phyloP scores from a whole-genome alignment of 257 asterid genomes.

The Solanum tarijense region DNA sequence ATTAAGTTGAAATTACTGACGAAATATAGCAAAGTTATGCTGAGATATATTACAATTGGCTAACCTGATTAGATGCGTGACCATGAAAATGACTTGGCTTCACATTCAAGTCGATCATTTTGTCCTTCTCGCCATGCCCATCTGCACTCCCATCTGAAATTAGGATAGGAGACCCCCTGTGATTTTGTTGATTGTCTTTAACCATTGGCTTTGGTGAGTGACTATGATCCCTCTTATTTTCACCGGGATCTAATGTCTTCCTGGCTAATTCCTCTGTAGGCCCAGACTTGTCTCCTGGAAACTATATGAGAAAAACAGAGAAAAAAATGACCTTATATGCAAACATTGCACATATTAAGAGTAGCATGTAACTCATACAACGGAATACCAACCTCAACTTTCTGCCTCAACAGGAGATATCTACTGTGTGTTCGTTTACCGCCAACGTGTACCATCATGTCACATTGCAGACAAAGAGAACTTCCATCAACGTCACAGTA shows the following conservation, averaged over 20 bases:
- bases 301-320: slow-evolving; percentile 33
- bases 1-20: not conserved
- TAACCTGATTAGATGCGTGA: slow-evolving; percentile 28
- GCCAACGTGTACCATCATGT: slow-evolving; percentile 83
- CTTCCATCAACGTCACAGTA: slow-evolving; percentile 92
- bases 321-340: not conserved
- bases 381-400: slow-evolving; percentile 71
- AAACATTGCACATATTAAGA: not conserved
- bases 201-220: slow-evolving; percentile 13
- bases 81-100: slow-evolving; percentile 54
- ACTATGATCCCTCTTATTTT: slow-evolving; percentile 25
- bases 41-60: not conserved
- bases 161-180: slow-evolving; percentile 21
- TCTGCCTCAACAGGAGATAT: slow-evolving; percentile 83
- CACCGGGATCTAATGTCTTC: slow-evolving; percentile 26
- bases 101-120: slow-evolving; percentile 77
- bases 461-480: slow-evolving; percentile 92
- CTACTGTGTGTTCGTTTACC: slow-evolving; percentile 92
- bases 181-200: slow-evolving; percentile 28
- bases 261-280: slow-evolving; percentile 34
- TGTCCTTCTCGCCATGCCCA: slow-evolving; percentile 28
- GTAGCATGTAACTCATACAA: not conserved
- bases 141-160: slow-evolving; percentile 18
- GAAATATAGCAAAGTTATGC: not conserved
- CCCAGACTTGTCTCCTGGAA: slow-evolving; percentile 64